Conservation (phyloP, 2,329 filamentous ascomycete species). For the Penicillium sp. region DNA sequence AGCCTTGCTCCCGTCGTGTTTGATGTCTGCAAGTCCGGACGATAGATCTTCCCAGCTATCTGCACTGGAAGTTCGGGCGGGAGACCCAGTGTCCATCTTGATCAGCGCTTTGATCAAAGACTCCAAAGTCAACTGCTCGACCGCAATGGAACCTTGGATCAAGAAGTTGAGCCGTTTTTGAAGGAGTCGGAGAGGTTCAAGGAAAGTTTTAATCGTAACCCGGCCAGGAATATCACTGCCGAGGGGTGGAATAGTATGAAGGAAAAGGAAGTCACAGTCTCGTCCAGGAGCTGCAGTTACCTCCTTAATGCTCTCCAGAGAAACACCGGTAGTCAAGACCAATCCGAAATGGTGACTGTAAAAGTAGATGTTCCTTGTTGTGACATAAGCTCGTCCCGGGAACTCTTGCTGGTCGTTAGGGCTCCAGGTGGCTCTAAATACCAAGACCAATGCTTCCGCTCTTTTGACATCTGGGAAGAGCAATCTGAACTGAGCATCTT, state of each 20-base stretch:
- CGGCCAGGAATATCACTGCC: constrained; percentile 58
- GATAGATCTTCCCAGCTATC: constrained; percentile 87
- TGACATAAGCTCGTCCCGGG: constrained; percentile 78
- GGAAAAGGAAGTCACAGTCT: constrained; percentile 84
- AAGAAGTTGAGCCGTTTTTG: constrained; percentile 77
- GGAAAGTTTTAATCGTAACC: constrained; percentile 82
- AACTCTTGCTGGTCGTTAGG: constrained; percentile 68
- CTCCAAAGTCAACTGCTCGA: constrained; percentile 59
- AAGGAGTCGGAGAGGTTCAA: constrained; percentile 75
- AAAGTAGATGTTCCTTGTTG: constrained; percentile 80
- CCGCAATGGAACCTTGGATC: constrained; percentile 67
- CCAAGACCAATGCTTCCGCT: constrained; percentile 75
- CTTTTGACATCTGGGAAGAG: constrained; percentile 72
- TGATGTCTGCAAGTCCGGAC: constrained; percentile 49
- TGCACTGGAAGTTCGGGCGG: constrained; percentile 59
- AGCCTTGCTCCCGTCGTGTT: constrained; percentile 36
- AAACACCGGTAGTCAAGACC: constrained; percentile 70
- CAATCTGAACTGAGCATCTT: constrained; percentile 87
- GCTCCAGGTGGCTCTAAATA: constrained; percentile 87
- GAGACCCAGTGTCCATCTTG: constrained; percentile 59
- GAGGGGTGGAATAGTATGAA: constrained; percentile 62
- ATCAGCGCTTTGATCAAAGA: constrained; percentile 64
- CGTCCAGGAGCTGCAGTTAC: constrained; percentile 81
- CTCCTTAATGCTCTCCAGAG: constrained; percentile 68
- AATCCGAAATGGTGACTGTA: constrained; percentile 92